Conservation (phyloP, 2,329 filamentous ascomycete genomes). For the Atkinsonella texensis region DNA sequence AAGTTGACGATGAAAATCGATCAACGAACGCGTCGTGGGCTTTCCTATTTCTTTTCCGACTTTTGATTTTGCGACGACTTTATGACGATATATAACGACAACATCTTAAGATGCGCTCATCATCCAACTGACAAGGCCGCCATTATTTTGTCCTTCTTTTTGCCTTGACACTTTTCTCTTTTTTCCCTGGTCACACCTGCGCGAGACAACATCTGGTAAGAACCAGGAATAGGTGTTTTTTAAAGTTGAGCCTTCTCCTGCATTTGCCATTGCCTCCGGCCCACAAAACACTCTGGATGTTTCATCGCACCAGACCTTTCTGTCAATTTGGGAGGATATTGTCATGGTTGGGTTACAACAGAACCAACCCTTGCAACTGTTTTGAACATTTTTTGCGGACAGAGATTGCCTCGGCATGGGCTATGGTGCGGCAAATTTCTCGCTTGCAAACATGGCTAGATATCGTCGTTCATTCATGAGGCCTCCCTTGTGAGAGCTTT, state of each 20-base stretch:
- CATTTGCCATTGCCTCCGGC: not conserved
- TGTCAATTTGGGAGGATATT: not conserved
- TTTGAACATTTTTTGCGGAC: not conserved
- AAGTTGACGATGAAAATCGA: not conserved
- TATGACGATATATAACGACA: conserved; percentile 15
- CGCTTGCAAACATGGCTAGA: not conserved
- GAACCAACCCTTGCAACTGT: not conserved
- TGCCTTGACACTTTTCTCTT: not conserved
- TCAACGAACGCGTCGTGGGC: not conserved
- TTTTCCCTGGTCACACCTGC: not conserved
- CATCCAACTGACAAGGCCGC: conserved; percentile 2
- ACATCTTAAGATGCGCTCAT: conserved; percentile 9
- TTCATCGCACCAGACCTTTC: not conserved
- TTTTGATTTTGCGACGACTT: conserved; percentile 13
- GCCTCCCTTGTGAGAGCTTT: too few relatives aligned
- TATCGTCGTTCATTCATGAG: too few relatives aligned
- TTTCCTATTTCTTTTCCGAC: conserved; percentile 4
- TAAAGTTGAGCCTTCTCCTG: not conserved
- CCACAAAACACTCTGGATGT: not conserved
- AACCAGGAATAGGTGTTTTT: not conserved
- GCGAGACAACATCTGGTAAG: not conserved
- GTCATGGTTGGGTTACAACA: not conserved
- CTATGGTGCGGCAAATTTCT: not conserved
- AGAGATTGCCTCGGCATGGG: not conserved
- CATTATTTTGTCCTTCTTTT: not conserved